These are phyloP conservation scores for Coemansia sp. DNA, from an alignment of 192 early-diverging fungal genomes.

Conservation along the genomic window DNA sequence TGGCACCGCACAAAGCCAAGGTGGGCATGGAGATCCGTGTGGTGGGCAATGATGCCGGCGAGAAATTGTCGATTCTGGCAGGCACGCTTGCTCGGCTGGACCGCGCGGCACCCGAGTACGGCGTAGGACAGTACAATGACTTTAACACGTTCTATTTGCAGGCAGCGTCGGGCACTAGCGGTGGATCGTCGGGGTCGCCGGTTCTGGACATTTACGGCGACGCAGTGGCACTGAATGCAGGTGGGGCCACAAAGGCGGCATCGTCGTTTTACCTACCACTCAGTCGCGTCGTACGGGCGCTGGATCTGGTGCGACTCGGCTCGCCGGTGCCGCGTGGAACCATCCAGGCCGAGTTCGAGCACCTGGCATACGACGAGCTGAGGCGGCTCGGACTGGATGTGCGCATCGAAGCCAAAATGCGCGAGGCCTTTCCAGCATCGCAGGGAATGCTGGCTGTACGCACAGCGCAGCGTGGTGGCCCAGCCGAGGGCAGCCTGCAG, in stretches of 20 bases:
- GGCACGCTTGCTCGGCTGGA: constrained; percentile 74
- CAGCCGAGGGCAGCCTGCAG: constrained; percentile 61
- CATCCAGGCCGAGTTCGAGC: constrained; percentile 71
- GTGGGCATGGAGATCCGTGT: constrained; percentile 78
- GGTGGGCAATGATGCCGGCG: constrained; percentile 77
- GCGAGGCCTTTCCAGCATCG: constrained; percentile 63
- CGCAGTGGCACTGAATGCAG: constrained; percentile 70
- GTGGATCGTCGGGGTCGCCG: constrained; percentile 75
- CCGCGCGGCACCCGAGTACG: constrained; percentile 72
- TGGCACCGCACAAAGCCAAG: constrained; percentile 69
- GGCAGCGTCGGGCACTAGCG: constrained; percentile 72
- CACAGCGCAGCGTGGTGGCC: constrained; percentile 63
- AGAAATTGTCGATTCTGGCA: constrained; percentile 74
- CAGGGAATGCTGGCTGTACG: constrained; percentile 70
- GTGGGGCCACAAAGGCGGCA: constrained; percentile 66
- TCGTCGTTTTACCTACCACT: constrained; percentile 74
- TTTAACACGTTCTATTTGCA: constrained; percentile 85
- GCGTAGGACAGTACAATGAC: constrained; percentile 71
- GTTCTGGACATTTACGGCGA: constrained; percentile 79
- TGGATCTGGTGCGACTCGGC: constrained; percentile 58
- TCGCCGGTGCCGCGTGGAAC: constrained; percentile 68
- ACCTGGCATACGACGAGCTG: constrained; percentile 72
- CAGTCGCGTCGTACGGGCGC: constrained; percentile 65
- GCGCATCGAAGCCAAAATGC: constrained; percentile 61
- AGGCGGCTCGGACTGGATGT: constrained; percentile 67